Base-by-base conservation (phyloP, 1,139 yeast genomes). In the Saccharomycopsis hybrid region DNA sequence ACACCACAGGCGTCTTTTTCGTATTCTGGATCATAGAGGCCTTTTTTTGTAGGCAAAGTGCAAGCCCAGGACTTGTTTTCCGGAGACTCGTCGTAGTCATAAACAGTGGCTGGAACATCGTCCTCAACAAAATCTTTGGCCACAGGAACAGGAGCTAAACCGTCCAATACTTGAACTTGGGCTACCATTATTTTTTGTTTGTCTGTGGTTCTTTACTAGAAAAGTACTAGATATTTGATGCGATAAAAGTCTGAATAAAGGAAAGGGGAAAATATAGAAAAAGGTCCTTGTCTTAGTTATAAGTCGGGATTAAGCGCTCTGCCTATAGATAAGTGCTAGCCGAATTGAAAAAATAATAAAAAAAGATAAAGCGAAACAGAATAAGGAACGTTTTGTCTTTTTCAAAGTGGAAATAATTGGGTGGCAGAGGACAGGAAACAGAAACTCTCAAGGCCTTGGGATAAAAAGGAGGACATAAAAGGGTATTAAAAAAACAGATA, bases 1-100 rank as follows among this genome's bases (percentile, higher is more conserved):
- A 92, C 98, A 72, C 98, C 98, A 76, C 98, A 92, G 46, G 97
- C 96, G 63, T 92, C 98, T 64, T 89, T 88, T 67, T 92, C 98
- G 59, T 76, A 78, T 55, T 86, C 95, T 3, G 97, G 98, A 66
- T 92, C 88, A 68, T 92, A 92, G 50, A 92, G 79, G 44, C 96
- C 98, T 67, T 89, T 83, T 59, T 84, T 82, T 44, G 80, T 76
- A 44, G 98, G 98, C 56, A 92, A 74, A 7, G 92, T 76, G 44
- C 86, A 80, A 27, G 97, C 97, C 97, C 97, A 92, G 8, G 96
- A 85, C 60, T 72, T 79, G 72, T 89, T 85, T 59, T 79, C 83
- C 39, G 88, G 83, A 38, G 80, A 75, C 65, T 85, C 92, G 61
- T 84, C 87, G 67, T 85, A 85, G 43, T 75, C 61, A 72, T 82